Evolutionary conservation across 176 grass and related monocot species (phyloP).

Genomic region (Rhynchospora tenuis): DNA sequence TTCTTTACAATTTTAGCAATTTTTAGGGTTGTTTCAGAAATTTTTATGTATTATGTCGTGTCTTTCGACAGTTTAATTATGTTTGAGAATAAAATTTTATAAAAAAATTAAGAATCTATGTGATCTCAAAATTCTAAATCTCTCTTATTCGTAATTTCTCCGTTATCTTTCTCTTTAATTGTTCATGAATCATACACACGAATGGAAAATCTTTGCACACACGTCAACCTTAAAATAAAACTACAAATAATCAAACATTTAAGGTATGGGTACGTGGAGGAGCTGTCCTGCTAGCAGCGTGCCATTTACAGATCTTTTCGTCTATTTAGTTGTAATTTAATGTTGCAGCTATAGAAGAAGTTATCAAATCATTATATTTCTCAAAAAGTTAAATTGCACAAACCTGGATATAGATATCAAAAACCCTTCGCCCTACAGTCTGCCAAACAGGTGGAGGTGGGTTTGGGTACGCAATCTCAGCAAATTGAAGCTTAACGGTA

Average conservation of each 20-base stretch:
- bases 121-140: too few species aligned
- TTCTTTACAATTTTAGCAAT: too few species aligned
- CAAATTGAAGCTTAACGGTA: constrained; percentile 32
- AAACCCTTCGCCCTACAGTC: constrained; percentile 36
- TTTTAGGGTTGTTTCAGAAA: too few species aligned
- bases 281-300: neutral
- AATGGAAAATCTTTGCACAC: neutral
- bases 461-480: constrained; percentile 23
- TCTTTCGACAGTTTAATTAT: too few species aligned
- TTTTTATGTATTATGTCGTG: too few species aligned
- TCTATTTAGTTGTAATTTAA: neutral
- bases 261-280: neutral
- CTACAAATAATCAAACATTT: neutral
- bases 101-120: too few species aligned
- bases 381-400: neutral
- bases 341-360: neutral
- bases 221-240: neutral
- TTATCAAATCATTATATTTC: neutral
- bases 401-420: constrained; percentile 53
- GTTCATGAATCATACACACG: too few species aligned
- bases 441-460: constrained; percentile 18
- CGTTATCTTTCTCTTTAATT: too few species aligned
- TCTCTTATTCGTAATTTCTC: too few species aligned
- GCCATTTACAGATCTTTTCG: neutral
- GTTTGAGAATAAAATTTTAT: too few species aligned